These are phyloP conservation scores for Pseudocercospora cruenta DNA, from an alignment of 2,329 filamentous ascomycete species.

Conservation along the genomic window DNA sequence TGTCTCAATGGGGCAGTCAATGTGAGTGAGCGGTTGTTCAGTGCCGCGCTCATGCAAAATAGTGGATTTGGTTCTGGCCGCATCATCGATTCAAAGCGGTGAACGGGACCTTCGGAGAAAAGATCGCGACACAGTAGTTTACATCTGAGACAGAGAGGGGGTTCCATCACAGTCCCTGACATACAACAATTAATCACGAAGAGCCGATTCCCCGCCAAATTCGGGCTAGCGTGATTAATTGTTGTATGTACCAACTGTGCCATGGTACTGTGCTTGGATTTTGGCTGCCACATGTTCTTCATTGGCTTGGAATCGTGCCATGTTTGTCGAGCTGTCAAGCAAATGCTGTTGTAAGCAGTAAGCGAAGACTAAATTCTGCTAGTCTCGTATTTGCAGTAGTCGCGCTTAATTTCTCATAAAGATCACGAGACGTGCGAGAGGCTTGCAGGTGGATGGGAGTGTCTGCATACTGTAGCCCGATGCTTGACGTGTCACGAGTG, in stretches of 20 bases:
- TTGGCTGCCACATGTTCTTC: constrained; percentile 2
- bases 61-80: no score
- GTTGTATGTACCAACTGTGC: no score
- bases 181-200: no score
- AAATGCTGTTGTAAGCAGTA: not conserved
- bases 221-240: no score
- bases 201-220: no score
- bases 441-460: not conserved
- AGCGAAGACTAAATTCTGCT: not conserved
- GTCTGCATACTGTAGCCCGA: not conserved
- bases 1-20: no score
- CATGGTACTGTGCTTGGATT: not conserved
- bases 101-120: not conserved
- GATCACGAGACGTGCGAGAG: not conserved
- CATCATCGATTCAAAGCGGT: not conserved
- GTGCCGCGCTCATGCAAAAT: no score
- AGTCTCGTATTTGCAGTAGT: not conserved
- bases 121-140: not conserved
- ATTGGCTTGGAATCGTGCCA: not conserved
- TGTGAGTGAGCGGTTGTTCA: no score
- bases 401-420: not conserved
- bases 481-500: not conserved
- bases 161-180: no score
- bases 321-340: not conserved
- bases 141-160: not conserved